These are phyloP conservation scores for Xylariaceae sp. DNA, from an alignment of 2,329 filamentous ascomycete genomes.

Conservation along the genomic window DNA sequence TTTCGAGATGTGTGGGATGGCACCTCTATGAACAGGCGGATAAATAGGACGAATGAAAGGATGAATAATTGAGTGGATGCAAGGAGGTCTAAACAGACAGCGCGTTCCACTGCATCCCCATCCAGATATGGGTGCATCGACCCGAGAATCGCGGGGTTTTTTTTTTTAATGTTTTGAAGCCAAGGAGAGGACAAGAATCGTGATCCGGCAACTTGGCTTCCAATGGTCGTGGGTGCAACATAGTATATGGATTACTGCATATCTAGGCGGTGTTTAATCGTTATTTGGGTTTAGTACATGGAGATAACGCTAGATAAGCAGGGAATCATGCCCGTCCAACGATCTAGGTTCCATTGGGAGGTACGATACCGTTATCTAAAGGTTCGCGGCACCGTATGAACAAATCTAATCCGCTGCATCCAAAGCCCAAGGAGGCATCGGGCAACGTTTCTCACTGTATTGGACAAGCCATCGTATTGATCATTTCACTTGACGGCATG, in stretches of 20 bases:
- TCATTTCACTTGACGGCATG: too few relatives aligned
- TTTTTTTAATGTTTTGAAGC: conserved; percentile 5
- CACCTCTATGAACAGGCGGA: too few relatives aligned
- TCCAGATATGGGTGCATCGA: not conserved
- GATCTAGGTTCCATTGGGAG: too few relatives aligned
- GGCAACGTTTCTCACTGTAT: too few relatives aligned
- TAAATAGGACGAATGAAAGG: not conserved
- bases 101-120: conserved; percentile 9
- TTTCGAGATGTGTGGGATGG: not conserved
- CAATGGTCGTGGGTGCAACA: conserved; percentile 8
- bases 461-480: too few relatives aligned
- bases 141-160: conserved; percentile 10
- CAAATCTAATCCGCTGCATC: too few relatives aligned
- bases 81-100: conserved; percentile 1
- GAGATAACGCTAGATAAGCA: not conserved
- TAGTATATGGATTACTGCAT: not conserved
- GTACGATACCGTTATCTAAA: too few relatives aligned
- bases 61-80: not conserved
- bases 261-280: not conserved
- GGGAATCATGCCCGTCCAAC: too few relatives aligned
- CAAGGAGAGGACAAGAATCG: conserved; percentile 3
- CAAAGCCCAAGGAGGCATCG: too few relatives aligned
- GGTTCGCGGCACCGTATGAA: too few relatives aligned
- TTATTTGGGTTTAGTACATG: not conserved
- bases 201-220: conserved; percentile 16